Evolutionary conservation across 805 yeast genomes (phyloP), one percentile per base, ranked within the genome.

Genomic region (Schwanniomyces vanrijiae): DNA sequence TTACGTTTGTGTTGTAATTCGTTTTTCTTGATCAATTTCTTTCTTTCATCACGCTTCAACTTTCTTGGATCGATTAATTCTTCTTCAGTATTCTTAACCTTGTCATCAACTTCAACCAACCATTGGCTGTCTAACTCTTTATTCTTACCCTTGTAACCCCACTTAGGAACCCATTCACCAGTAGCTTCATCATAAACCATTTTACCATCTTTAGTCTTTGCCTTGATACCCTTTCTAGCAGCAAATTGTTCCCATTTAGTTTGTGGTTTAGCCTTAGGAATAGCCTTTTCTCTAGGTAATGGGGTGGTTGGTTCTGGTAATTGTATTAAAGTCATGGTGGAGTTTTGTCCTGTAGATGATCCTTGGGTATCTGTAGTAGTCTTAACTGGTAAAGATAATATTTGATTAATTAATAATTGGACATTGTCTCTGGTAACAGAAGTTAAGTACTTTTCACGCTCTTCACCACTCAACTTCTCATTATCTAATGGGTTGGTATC

Each of bases 181-280:
- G 81, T 71, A 26, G 80, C 94, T 67, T 94, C 98, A 67, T 94
- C 96, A 59, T 73, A 94, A 1, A 88, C 90, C 80, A 85, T 75
- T 71, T 89, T 94, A 40, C 96, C 97, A 24, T 88, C 84, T 66
- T 86, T 90, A 50, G 88, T 88, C 77, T 88, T 91, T 71, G 95
- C 80, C 69, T 86, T 77, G 65, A 94, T 94, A 61, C 98, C 98
- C 73, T 94, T 94, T 78, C 82, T 88, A 49, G 87, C 87, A 54
- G 99, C 99, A 75, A 94, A 94, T 62, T 80, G 80, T 73, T 94
- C 97, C 99, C 99, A 94, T 73, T 85, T 90, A 55, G 99, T 91
- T 58, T 84, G 88, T 46, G 92, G 86, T 74, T 89, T 94, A 45
- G 88, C 83, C 71, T 90, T 91, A 49, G 99, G 99, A 59, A 94